These are phyloP conservation scores for Wickerhamomyces sp. DNA, from an alignment of 1,139 yeast species.

Conservation along the genomic window DNA sequence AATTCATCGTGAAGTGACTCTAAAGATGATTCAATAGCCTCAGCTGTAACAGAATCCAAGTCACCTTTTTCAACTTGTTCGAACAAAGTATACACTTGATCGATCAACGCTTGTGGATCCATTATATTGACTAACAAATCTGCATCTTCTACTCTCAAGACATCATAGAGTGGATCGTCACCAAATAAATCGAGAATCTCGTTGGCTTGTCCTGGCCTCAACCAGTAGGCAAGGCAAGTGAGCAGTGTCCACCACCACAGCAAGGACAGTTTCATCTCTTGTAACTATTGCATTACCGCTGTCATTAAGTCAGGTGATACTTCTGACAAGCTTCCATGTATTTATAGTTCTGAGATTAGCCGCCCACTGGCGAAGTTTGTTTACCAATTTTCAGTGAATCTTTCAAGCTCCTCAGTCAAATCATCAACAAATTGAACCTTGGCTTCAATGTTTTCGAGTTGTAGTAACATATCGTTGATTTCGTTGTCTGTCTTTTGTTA, in stretches of 20 bases:
- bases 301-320: no score
- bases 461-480: conserved; percentile 26
- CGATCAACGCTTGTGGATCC: not conserved
- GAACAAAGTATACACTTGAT: not conserved
- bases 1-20: conserved; percentile 8
- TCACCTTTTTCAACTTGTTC: not conserved
- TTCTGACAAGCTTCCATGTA: no score
- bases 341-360: not conserved
- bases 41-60: conserved; percentile 5
- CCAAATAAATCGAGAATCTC: conserved; percentile 2
- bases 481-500: conserved; percentile 33
- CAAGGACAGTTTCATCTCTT: not conserved
- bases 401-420: conserved; percentile 50
- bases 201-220: no score
- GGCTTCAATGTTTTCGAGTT: conserved; percentile 39
- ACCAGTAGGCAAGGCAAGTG: not conserved
- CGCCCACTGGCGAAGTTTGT: not conserved
- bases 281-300: no score
- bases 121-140: conserved; percentile 1
- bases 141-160: conserved; percentile 2
- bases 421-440: conserved; percentile 41
- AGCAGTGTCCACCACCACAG: not conserved
- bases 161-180: conserved; percentile 5
- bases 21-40: conserved; percentile 10
- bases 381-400: conserved; percentile 38